A percentile compares a stretch with the other conserved stretches of the same genome.
Evolutionary conservation across 495 filamentous ascomycete genomes (phyloP).

Genomic region (Neurospora sp.): DNA sequence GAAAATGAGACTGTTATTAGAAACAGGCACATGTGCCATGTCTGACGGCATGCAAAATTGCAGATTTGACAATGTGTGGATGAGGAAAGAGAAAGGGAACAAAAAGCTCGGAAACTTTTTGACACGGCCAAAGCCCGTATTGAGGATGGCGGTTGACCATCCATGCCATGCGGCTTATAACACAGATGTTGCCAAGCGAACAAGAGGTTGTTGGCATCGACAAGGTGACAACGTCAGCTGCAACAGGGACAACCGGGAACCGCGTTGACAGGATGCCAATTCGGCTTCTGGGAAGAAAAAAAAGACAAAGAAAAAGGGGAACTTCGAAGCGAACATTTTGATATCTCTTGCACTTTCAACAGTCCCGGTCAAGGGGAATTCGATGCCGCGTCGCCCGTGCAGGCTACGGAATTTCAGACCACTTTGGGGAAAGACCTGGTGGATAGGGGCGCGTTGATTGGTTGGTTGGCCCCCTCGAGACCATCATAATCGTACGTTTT

Average conservation of each 20-base stretch:
- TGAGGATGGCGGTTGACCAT: neutral
- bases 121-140: neutral
- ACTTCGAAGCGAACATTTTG: neutral
- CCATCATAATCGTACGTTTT: conserved; percentile 26
- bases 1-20: neutral
- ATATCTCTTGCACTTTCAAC: neutral
- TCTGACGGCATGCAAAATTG: neutral
- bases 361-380: conserved; percentile 2
- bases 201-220: neutral
- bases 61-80: neutral
- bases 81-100: neutral
- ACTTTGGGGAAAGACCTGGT: conserved; percentile 3
- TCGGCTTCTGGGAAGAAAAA: neutral
- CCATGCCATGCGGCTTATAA: conserved; percentile 1
- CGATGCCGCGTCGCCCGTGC: neutral
- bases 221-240: conserved; percentile 10
- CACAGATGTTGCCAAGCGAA: neutral
- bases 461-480: conserved; percentile 6
- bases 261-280: conserved; percentile 1
- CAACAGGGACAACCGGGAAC: conserved; percentile 4
- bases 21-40: neutral
- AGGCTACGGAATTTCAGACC: conserved; percentile 2
- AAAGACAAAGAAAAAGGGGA: neutral
- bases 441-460: conserved; percentile 14
- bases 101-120: neutral